Evolutionary conservation across 2,329 filamentous ascomycete genomes (phyloP), one percentile per base, ranked within the genome.

Genomic region (Ceratocystis variospora): DNA sequence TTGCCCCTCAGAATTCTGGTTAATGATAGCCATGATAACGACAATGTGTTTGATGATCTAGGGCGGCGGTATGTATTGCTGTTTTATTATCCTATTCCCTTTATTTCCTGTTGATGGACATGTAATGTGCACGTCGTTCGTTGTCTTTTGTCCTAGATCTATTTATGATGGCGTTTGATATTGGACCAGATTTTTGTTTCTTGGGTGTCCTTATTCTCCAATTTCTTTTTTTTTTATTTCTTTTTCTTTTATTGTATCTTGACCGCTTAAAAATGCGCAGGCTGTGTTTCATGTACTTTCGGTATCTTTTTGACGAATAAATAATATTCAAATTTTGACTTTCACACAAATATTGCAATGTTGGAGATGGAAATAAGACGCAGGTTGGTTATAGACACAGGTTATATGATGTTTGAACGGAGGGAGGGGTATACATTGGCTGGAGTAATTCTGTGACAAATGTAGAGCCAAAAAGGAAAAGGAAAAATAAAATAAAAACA

Each of bases 31-130:
- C 55, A 59, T 37, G 55, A 59, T 59, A 59, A 59, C 25, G 55
- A 59, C 55, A 31, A 59, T 59, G 48, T 53, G 25, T 31, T 59
- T 37, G 55, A 59, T 59, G 55, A 59, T 59, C 33, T 59, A 17
- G 28, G 48, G 37, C 37, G 37, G 10, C 37, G 55, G 28, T 59
- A 59, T 59, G 55, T 59, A 59, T 59, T 59, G 25, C 15, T 59
- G 55, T 33, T 59, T 59, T 37, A 25, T 19, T 53, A 25, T 22
- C 7, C 6, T 25, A 53, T 53, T n/a, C 48, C 6, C 48, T 19
- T 25, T 53, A 53, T 25, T 19, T 53, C 10, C 15, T 53, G 48
- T 53, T 53, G 48, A 62, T 62, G 12, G 25, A 22, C n/a, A 41
- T 41, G 37, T 28, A 12, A 28, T 53, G 48, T 53, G 41, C 45